Conservation (phyloP, 495 filamentous ascomycete genomes). For the Lophium mytilinum region DNA sequence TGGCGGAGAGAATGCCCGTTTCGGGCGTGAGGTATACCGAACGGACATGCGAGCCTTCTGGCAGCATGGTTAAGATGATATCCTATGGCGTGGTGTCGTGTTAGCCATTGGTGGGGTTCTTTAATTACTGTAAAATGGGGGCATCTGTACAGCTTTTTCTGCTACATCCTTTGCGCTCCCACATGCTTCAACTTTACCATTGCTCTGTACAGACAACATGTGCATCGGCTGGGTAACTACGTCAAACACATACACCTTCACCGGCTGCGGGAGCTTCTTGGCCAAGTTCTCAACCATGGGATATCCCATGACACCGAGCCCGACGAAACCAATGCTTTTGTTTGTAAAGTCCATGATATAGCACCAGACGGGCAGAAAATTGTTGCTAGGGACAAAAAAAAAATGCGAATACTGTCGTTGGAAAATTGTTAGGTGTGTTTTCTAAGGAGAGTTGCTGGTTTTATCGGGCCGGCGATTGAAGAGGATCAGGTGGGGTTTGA, state of each 20-base stretch:
- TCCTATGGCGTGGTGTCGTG: constrained; percentile 17
- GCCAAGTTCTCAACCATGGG: constrained; percentile 39
- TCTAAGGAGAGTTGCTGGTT: too few relatives aligned
- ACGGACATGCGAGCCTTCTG: constrained; percentile 35
- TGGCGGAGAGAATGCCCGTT: constrained; percentile 31
- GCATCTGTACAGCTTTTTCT: constrained; percentile 36
- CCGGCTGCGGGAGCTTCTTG: constrained; percentile 31
- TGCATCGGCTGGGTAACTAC: constrained; percentile 31
- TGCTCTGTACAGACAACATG: constrained; percentile 28
- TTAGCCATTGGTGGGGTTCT: background rate
- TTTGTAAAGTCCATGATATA: background rate
- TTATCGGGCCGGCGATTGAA: too few relatives aligned
- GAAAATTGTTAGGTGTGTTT: too few relatives aligned
- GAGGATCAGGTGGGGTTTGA: too few relatives aligned
- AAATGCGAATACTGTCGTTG: too few relatives aligned
- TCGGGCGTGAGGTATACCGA: constrained; percentile 33
- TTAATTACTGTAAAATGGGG: background rate
- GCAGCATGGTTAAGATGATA: constrained; percentile 34
- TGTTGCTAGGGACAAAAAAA: background rate
- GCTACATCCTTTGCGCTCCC: constrained; percentile 36
- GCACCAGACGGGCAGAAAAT: background rate
- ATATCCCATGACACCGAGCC: constrained; percentile 43
- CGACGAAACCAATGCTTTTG: constrained; percentile 40
- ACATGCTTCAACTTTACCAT: constrained; percentile 24
- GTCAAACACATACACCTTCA: constrained; percentile 37